Evolutionary conservation across 345 rosid genomes (phyloP).

Genomic region (Syzygium jambos): DNA sequence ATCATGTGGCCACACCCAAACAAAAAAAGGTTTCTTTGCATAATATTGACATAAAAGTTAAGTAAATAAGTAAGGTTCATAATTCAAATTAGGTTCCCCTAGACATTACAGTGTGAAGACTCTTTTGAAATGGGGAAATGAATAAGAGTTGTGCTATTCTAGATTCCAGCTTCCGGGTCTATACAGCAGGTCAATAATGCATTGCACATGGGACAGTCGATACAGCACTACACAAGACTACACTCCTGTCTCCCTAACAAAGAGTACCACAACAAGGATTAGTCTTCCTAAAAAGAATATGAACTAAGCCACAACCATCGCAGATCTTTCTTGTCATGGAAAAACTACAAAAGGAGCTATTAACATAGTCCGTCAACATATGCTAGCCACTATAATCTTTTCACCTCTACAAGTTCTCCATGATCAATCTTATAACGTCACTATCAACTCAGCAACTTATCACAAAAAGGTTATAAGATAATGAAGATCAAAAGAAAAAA

Average conservation of each 20-base stretch:
- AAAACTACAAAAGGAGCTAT: neutral
- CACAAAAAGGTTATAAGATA: neutral
- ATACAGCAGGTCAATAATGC: neutral
- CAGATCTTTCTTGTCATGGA: neutral
- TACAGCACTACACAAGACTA: neutral
- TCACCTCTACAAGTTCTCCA: neutral
- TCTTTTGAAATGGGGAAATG: neutral
- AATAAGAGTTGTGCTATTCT: neutral
- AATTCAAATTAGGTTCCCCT: neutral
- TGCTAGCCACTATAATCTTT: neutral
- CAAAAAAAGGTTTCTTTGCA: neutral
- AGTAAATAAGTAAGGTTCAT: neutral
- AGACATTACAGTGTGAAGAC: neutral
- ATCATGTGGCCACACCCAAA: neutral
- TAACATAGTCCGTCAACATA: neutral
- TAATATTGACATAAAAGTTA: neutral
- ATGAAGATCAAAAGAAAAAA: neutral
- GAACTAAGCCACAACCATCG: neutral
- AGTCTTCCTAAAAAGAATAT: neutral
- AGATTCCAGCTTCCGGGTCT: neutral
- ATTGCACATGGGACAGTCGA: neutral
- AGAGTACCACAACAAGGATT: neutral
- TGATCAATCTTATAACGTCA: neutral
- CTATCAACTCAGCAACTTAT: neutral
- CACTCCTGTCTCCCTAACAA: neutral